Base-by-base conservation (phyloP, 2,329 filamentous ascomycete genomes). In the Pseudopithomyces maydicus region DNA sequence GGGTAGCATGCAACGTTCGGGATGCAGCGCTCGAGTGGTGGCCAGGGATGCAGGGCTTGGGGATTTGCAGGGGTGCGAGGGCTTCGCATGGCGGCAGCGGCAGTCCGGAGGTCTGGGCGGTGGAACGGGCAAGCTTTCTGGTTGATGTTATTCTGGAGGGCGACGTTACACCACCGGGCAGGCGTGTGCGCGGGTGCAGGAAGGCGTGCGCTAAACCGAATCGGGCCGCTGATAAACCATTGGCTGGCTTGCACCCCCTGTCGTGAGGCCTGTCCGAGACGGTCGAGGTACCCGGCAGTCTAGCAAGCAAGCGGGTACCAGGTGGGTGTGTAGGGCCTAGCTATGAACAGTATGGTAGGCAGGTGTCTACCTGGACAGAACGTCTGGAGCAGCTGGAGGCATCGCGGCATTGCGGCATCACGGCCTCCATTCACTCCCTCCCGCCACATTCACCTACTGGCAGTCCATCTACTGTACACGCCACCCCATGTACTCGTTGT, bases 61-160 rank as follows among this genome's bases (percentile, higher is more conserved):
- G 50, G 54, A 72, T 70, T 65, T 64, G 66, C 64, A 59, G 64
- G 48, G 58, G 58, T 54, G 52, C 33, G 49, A 58, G 58, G 57
- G 52, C 52, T 26, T 36, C 56, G 55, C 53, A 61, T 63, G 59
- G 58, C 64, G 66, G 66, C 66, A 57, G 62, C 59, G 26, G 58
- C 57, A 62, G 63, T 67, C 64, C 64, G 66, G 60, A 52, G 41
- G 49, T 47, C 44, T 61, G 60, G 62, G 52, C 66, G 61, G 67
- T 59, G 59, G 64, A 55, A 61, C 61, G 62, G 44, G 62, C 59
- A 69, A 64, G 67, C 66, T 61, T 66, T 64, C 57, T 59, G 57
- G 51, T 29, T 59, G 58, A 59, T 62, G 69, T 70, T 72, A 73
- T 74, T 73, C 69, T 74, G 72, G 71, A 59, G 68, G 61, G 61